Percentiles rank a stretch among this genome's conserved stretches.
Conservation (phyloP, 2,329 filamentous ascomycete species). For the Botryosphaeria dothidea region DNA sequence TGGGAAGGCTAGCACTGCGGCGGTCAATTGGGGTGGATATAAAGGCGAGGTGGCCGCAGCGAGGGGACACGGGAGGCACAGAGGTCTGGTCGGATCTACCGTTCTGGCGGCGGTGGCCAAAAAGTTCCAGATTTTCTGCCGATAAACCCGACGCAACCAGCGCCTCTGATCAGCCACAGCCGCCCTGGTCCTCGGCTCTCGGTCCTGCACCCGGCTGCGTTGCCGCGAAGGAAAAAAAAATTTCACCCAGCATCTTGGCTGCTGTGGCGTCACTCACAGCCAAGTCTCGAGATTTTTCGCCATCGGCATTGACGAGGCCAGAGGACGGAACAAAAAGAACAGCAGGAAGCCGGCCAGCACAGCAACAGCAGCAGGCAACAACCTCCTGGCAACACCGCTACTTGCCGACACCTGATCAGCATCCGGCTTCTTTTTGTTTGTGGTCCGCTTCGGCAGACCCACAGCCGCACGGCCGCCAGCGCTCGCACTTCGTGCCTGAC, state of each 20-base stretch:
- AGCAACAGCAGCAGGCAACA: not conserved
- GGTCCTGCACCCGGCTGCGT: not conserved
- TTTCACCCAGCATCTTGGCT: not conserved
- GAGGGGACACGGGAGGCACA: not conserved
- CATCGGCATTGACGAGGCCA: not conserved
- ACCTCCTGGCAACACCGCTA: constrained; percentile 15
- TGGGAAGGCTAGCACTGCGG: not conserved
- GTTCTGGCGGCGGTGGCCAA: not conserved
- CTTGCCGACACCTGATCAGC: constrained; percentile 4
- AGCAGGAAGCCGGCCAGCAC: too few relatives aligned
- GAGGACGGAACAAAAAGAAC: not conserved
- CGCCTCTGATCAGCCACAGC: not conserved
- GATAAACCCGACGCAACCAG: constrained; percentile 1
- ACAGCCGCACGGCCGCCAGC: constrained; percentile 2
- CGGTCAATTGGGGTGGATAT: not conserved
- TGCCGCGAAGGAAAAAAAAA: not conserved
- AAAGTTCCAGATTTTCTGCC: constrained; percentile 5
- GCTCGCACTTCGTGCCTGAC: not conserved
- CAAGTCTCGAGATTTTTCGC: not conserved
- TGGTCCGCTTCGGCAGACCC: constrained; percentile 3
- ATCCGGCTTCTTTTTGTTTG: not conserved
- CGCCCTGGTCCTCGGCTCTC: not conserved
- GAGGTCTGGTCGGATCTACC: constrained; percentile 6
- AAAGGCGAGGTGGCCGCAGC: not conserved
- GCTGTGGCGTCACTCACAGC: not conserved